phyloP scores from a whole-genome alignment of 352 stramenopile species.

The Globisporangium solare region DNA sequence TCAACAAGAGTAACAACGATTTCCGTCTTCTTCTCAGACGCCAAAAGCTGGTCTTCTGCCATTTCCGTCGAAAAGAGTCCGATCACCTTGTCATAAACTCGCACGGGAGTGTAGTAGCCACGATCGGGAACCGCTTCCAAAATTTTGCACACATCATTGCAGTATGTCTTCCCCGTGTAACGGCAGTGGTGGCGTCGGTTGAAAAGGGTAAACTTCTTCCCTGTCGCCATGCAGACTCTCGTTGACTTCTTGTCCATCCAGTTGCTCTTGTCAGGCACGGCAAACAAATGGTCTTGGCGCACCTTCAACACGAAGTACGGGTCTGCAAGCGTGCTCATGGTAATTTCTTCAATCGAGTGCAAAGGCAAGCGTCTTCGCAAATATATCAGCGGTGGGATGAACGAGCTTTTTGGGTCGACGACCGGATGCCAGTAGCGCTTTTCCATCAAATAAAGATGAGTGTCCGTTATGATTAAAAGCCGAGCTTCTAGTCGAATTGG shows the following conservation, averaged over 20 bases:
- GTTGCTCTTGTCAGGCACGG: conserved; percentile 71
- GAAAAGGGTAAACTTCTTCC: conserved; percentile 87
- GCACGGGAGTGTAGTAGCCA: conserved; percentile 75
- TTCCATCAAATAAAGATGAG: conserved; percentile 80
- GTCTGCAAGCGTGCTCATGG: conserved; percentile 79
- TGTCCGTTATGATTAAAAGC: conserved; percentile 65
- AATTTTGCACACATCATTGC: conserved; percentile 76
- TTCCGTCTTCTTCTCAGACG: conserved; percentile 86
- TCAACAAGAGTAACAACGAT: conserved; percentile 84
- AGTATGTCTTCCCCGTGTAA: conserved; percentile 85
- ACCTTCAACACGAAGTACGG: conserved; percentile 73
- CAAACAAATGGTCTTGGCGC: conserved; percentile 41
- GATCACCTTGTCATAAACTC: conserved; percentile 74
- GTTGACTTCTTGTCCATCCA: conserved; percentile 83
- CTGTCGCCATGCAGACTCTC: conserved; percentile 82
- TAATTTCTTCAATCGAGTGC: conserved; percentile 63
- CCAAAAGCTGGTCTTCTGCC: conserved; percentile 71
- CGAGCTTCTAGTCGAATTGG: conserved; percentile 38
- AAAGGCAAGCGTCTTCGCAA: conserved; percentile 63
- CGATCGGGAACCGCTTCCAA: conserved; percentile 75
- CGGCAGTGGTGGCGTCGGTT: conserved; percentile 86
- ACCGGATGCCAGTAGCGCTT: conserved; percentile 53
- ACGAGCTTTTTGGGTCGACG: conserved; percentile 49
- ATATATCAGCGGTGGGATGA: conserved; percentile 59
- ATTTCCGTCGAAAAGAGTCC: conserved; percentile 83